Base-by-base conservation (phyloP, 148 eudicot genomes). In the Amaranthus cruentus region DNA sequence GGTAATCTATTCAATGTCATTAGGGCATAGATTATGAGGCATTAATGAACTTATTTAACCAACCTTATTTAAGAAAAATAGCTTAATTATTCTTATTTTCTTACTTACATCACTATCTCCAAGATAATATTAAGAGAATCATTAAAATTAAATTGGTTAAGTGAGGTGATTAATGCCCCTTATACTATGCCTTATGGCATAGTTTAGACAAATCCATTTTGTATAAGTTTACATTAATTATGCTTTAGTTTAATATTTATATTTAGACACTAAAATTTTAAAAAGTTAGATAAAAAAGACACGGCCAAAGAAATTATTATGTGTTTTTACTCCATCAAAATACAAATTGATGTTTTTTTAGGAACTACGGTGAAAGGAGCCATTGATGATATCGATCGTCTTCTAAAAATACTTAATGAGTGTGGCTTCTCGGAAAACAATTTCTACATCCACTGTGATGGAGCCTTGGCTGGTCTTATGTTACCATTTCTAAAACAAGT, bases 301-400 rank as follows among this genome's bases (percentile, higher is more conserved):
- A 18, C 18, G 0, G 18, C 18, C 18, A 18, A 18, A 18, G 18
- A 18, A 18, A 18, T 18, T 18, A 18, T 18, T 18, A 7, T 12
- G 21, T 43, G 66, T 63, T 11, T 2, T 7, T 38, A 53, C 4
- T 73, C 38, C 18, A 18, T 18, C 18, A 18, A 18, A 0, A 18
- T 18, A 18, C 18, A 18, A 18, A 18, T 18, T 18, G 18, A 18
- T 18, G 18, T 61, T 73, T 61, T 74, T 80, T 59, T 84, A 91
- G 97, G 97, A 75, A 91, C 97, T 50, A 91, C 97, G 15, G 91
- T 91, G n/a, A 91, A 91, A 82, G 97, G 93, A 59, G 97, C 91
- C 72, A 91, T 91, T 82, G 97, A 91, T 73, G 93, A 91, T 68
- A 86, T 91, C 60, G 97, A 91, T 85, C 89, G 84, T 71, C 93